Percentiles rank a stretch among this genome's conserved stretches.
Evolutionary conservation across 352 stramenopile genomes (phyloP).

Genomic region (Peronospora farinosa): DNA sequence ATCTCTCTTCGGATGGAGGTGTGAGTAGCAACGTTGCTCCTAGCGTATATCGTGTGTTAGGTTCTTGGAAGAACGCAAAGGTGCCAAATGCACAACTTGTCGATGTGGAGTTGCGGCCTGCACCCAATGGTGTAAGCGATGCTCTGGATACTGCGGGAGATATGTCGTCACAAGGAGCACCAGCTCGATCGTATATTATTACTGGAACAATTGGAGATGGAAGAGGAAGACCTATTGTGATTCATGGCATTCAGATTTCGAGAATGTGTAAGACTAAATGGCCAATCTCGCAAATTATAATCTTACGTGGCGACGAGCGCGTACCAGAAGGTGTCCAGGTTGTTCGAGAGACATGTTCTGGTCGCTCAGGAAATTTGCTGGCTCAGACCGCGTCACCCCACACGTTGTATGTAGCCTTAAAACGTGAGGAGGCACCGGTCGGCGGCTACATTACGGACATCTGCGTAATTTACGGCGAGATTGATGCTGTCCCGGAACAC

Average conservation of each 20-base stretch:
- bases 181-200: constrained; percentile 34
- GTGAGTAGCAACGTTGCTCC: constrained; percentile 3
- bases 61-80: constrained; percentile 71
- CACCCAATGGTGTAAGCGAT: constrained; percentile 14
- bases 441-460: constrained; percentile 63
- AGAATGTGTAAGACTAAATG: constrained; percentile 58
- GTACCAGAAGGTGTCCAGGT: constrained; percentile 67
- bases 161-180: constrained; percentile 18
- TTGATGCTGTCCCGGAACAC: constrained; percentile 71
- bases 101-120: constrained; percentile 59
- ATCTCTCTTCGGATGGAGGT: constrained; percentile 1
- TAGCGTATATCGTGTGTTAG: constrained; percentile 47
- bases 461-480: constrained; percentile 82
- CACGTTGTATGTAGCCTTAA: constrained; percentile 68
- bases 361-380: constrained; percentile 62
- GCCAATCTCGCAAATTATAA: constrained; percentile 65
- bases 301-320: constrained; percentile 66
- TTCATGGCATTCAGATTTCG: constrained; percentile 61
- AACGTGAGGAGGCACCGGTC: constrained; percentile 45
- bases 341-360: constrained; percentile 62
- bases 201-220: constrained; percentile 70
- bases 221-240: constrained; percentile 39
- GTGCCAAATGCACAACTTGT: constrained; percentile 69
- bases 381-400: constrained; percentile 67
- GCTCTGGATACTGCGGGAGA: constrained; percentile 13